Base-by-base conservation (phyloP, 331 rosid genomes). In the Prunus yedoensis region DNA sequence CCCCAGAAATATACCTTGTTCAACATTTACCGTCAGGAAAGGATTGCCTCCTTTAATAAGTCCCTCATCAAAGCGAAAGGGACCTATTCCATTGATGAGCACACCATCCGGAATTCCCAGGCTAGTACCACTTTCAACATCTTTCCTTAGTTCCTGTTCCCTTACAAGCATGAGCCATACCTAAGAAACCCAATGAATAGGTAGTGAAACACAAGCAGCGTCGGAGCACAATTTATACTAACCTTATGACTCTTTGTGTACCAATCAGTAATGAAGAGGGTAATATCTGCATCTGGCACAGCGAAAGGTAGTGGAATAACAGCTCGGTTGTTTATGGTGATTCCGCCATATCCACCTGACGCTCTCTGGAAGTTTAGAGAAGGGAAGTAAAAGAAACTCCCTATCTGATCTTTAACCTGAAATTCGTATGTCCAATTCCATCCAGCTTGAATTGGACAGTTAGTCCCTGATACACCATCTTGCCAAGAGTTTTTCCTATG, bases 401-500 rank as follows among this genome's bases (percentile, higher is more conserved):
- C 98, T 70, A 93, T 91, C 84, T 93, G 97, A 87, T 93, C 98
- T 79, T 93, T 93, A 60, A 93, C 94, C 86, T 93, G 98, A 86
- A 93, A 91, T 56, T 93, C 84, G 74, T 91, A 91, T 23, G 97
- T 93, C 98, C 97, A 93, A 71, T 93, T 93, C 98, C 98, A 93
- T 69, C 97, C 96, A 8, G 94, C 85, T 20, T 91, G 98, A 77
- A 93, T 89, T n/a, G 98, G 98, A 86, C 98, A 93, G 72, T 89
- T 93, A 13, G 98, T 93, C 83, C 96, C 97, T 35, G 85, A 85
- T 54, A 93, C 97, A 52, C 98, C 98, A 72, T 93, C 97, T 75
- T 91, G 98, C 98, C 98, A 93, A 3, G 97, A 88, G 83, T 91
- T 83, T 80, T 87, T 91, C 83, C 98, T 85, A 35, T 89, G 86